A percentile compares a stretch with the other conserved stretches of the same genome.
These are phyloP conservation scores for Sphaerobolus stellatus DNA, from an alignment of 1,284 basidiomycete species.

Conservation along the genomic window DNA sequence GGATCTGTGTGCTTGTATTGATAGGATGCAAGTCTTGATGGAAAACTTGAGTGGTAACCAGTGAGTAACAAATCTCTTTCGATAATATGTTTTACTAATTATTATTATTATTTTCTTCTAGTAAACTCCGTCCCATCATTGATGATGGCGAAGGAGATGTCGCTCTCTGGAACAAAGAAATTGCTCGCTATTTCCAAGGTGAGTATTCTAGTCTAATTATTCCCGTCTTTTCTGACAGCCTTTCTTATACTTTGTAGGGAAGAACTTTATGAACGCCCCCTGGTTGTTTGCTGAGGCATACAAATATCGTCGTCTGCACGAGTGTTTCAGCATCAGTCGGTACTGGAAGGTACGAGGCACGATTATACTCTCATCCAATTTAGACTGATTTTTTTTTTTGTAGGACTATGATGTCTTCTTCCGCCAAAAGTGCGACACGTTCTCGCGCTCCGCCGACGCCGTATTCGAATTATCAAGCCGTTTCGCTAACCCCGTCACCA, in stretches of 20 bases:
- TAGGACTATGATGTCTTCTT: constrained; percentile 20
- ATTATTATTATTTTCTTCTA: constrained; percentile 19
- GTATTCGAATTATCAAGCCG: constrained; percentile 95
- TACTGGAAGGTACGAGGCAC: constrained; percentile 61
- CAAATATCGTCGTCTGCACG: constrained; percentile 94
- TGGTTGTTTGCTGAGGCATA: constrained; percentile 98
- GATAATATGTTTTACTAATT: background rate
- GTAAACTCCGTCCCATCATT: constrained; percentile 80
- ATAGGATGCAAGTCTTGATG: constrained; percentile 85
- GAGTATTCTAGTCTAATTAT: constrained; percentile 15
- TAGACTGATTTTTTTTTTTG: background rate
- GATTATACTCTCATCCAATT: background rate
- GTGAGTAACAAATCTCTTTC: background rate
- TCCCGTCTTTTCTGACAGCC: constrained; percentile 1
- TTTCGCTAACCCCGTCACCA: constrained; percentile 83
- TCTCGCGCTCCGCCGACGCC: constrained; percentile 88
- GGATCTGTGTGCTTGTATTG: constrained; percentile 86
- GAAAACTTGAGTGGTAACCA: constrained; percentile 71
- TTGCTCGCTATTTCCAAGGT: constrained; percentile 92
- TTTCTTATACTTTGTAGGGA: constrained; percentile 46
- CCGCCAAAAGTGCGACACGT: constrained; percentile 83
- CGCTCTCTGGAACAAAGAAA: constrained; percentile 96
- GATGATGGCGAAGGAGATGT: constrained; percentile 95
- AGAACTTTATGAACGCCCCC: constrained; percentile 95
- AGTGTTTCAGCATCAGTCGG: constrained; percentile 93